These are phyloP conservation scores for Tolypocladium album DNA, from an alignment of 2,329 filamentous ascomycete genomes.

Conservation along the genomic window DNA sequence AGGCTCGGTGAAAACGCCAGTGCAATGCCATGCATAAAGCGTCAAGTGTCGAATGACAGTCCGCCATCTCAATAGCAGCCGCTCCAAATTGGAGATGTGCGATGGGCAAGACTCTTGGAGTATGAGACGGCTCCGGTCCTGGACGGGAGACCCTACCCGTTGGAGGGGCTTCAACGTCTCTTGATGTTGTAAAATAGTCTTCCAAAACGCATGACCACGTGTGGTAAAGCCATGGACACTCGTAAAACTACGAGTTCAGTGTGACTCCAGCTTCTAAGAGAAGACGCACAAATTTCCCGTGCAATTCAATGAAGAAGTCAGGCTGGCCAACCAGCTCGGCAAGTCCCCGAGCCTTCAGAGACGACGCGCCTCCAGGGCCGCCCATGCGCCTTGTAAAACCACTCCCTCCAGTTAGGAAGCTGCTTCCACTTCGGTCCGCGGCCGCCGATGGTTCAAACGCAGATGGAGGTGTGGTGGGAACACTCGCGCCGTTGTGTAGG, in stretches of 20 bases:
- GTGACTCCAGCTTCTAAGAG: slow-evolving; percentile 48
- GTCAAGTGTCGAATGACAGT: neutral
- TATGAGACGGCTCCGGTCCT: neutral
- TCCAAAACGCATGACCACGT: neutral
- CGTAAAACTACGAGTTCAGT: slow-evolving; percentile 30
- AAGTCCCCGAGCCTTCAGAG: slow-evolving; percentile 47
- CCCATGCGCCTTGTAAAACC: slow-evolving; percentile 49
- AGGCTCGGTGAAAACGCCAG: slow-evolving; percentile 6
- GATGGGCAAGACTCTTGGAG: neutral
- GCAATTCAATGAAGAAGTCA: slow-evolving; percentile 58
- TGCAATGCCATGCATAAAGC: slow-evolving; percentile 9
- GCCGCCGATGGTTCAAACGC: slow-evolving; percentile 19
- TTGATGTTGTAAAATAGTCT: neutral
- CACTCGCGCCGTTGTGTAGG: slow-evolving; percentile 25
- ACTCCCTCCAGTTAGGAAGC: slow-evolving; percentile 45
- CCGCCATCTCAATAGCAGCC: neutral
- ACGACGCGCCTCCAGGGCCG: slow-evolving; percentile 42
- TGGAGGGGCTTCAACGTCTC: neutral
- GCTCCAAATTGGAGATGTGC: neutral
- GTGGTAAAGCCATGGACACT: neutral
- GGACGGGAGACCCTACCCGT: neutral
- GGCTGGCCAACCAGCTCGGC: slow-evolving; percentile 56
- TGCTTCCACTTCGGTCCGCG: slow-evolving; percentile 35
- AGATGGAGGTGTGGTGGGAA: slow-evolving; percentile 14
- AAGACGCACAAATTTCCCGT: slow-evolving; percentile 52